Evolutionary conservation across 345 rosid genomes (phyloP).

Genomic region (Pistacia vera): DNA sequence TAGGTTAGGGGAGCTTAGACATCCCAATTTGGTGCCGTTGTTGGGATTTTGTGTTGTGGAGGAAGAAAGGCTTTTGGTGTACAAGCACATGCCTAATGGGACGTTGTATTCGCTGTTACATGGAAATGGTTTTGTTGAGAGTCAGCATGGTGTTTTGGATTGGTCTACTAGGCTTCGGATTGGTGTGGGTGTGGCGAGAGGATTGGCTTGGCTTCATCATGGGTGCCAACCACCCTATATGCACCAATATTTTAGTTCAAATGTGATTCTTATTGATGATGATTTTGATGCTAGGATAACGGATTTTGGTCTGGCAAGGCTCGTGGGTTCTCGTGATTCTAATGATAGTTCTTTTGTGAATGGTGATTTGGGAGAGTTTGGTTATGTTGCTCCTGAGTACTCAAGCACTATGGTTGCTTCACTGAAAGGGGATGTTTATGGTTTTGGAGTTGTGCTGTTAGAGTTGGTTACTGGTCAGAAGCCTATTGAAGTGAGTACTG

Average conservation of each 20-base stretch:
- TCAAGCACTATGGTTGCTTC: constrained; percentile 50
- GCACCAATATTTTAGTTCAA: constrained; percentile 55
- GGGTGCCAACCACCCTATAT: constrained; percentile 44
- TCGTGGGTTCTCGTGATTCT: constrained; percentile 39
- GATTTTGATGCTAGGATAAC: constrained; percentile 55
- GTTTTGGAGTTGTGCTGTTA: constrained; percentile 59
- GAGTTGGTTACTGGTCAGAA: constrained; percentile 52
- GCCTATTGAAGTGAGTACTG: constrained; percentile 34
- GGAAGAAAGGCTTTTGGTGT: constrained; percentile 55
- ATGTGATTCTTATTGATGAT: constrained; percentile 58
- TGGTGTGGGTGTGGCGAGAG: constrained; percentile 60
- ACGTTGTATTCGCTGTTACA: constrained; percentile 47
- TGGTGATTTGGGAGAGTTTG: constrained; percentile 47
- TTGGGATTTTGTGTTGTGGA: constrained; percentile 59
- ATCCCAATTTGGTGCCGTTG: constrained; percentile 69
- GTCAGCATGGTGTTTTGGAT: constrained; percentile 34
- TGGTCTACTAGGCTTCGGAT: constrained; percentile 57
- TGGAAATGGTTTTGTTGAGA: constrained; percentile 21
- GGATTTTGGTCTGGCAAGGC: constrained; percentile 57
- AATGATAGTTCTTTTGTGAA: constrained; percentile 45
- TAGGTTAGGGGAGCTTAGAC: constrained; percentile 52
- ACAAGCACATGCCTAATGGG: constrained; percentile 55
- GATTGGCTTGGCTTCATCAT: constrained; percentile 66
- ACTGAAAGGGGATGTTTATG: constrained; percentile 59
- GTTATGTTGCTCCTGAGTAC: constrained; percentile 55